These are phyloP conservation scores for Boletus reticulatus DNA, from an alignment of 768 basidiomycete genomes.

Conservation along the genomic window DNA sequence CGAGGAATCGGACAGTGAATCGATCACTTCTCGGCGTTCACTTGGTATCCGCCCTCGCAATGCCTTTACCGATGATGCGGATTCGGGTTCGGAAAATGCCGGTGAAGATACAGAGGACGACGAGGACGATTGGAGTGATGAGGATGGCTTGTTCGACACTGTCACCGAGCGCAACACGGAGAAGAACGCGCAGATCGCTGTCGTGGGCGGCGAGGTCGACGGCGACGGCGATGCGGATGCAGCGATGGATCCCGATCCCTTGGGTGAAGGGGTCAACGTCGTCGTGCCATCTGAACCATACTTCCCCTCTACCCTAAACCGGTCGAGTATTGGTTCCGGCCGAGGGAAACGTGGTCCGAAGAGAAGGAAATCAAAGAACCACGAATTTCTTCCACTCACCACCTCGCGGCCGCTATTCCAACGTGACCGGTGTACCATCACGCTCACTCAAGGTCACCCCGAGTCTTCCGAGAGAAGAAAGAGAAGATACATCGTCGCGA, in stretches of 20 bases:
- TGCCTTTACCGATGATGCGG: conserved; percentile 57
- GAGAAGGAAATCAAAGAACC: conserved; percentile 59
- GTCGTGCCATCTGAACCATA: conserved; percentile 82
- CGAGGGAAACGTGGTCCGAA: conserved; percentile 41
- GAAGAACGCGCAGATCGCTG: conserved; percentile 61
- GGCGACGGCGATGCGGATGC: conserved; percentile 53
- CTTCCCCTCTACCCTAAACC: conserved; percentile 71
- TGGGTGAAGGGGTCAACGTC: conserved; percentile 92
- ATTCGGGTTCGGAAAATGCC: conserved; percentile 63
- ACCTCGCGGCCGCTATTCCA: conserved; percentile 84
- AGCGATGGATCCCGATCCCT: conserved; percentile 67
- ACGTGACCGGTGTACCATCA: conserved; percentile 89
- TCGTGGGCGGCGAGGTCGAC: conserved; percentile 26
- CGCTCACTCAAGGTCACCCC: conserved; percentile 83
- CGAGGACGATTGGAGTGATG: conserved; percentile 59
- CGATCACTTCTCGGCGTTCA: conserved; percentile 28
- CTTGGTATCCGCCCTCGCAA: conserved; percentile 54
- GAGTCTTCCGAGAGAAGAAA: conserved; percentile 54
- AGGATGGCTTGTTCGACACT: conserved; percentile 61
- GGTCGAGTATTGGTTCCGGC: conserved; percentile 39
- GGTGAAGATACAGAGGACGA: conserved; percentile 52
- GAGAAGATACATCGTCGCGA: conserved; percentile 81
- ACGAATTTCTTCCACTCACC: conserved; percentile 61
- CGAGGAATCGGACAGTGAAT: conserved; percentile 54
- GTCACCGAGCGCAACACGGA: conserved; percentile 89